These are phyloP conservation scores for Pseudoturritis turrita DNA, from an alignment of 345 rosid genomes.

Conservation along the genomic window DNA sequence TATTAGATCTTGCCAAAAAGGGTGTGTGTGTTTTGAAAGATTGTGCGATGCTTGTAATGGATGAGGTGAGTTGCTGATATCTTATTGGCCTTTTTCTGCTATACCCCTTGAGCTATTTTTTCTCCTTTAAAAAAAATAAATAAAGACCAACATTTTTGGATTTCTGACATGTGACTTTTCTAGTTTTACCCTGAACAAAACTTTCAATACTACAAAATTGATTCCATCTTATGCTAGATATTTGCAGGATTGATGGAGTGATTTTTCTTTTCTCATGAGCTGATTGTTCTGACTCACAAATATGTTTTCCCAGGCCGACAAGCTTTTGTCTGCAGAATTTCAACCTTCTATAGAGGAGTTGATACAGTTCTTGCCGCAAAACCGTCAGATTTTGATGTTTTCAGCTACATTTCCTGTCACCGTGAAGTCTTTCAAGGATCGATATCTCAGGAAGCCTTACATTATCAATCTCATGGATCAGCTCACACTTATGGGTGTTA, in stretches of 20 bases:
- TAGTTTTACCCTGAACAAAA: neutral
- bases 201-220: neutral
- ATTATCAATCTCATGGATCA: constrained; percentile 99
- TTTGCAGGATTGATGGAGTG: neutral
- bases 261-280: neutral
- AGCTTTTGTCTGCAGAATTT: constrained; percentile 76
- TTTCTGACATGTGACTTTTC: neutral
- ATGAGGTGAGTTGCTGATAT: constrained; percentile 56
- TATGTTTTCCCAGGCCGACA: constrained; percentile 21
- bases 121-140: neutral
- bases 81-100: neutral
- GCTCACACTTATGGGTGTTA: constrained; percentile 95
- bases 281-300: neutral
- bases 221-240: neutral
- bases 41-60: constrained; percentile 93
- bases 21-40: constrained; percentile 92
- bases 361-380: constrained; percentile 74
- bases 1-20: constrained; percentile 86
- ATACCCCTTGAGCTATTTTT: neutral
- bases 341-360: constrained; percentile 94
- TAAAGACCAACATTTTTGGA: neutral
- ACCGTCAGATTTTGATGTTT: constrained; percentile 93
- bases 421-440: constrained; percentile 93
- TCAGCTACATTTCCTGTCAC: constrained; percentile 99
- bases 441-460: constrained; percentile 78